Evolutionary conservation across 768 basidiomycete species (phyloP).

Genomic region (Rubroboletus satanas): DNA sequence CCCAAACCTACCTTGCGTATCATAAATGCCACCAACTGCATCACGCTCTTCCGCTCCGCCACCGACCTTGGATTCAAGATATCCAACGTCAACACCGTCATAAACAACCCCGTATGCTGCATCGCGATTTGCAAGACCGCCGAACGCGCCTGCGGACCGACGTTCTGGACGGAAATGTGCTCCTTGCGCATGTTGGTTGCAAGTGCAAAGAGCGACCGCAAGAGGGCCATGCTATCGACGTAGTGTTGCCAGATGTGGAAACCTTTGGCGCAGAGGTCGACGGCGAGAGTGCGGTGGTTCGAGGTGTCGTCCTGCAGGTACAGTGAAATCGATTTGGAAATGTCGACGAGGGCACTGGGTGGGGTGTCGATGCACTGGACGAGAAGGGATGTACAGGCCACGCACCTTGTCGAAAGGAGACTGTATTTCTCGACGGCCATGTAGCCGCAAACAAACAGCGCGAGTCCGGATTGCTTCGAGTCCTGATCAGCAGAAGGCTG

Average conservation of each 20-base stretch:
- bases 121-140: constrained; percentile 85
- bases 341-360: constrained; percentile 70
- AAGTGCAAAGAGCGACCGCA: constrained; percentile 78
- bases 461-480: constrained; percentile 55
- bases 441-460: constrained; percentile 78
- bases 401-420: constrained; percentile 68
- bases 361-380: not conserved
- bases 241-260: constrained; percentile 95
- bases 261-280: constrained; percentile 87
- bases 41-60: constrained; percentile 78
- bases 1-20: constrained; percentile 68
- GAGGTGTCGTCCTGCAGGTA: constrained; percentile 75
- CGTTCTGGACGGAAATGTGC: constrained; percentile 60
- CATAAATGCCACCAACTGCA: constrained; percentile 91
- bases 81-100: constrained; percentile 89
- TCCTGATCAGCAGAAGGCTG: constrained; percentile 61
- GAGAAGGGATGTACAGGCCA: not conserved
- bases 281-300: constrained; percentile 64
- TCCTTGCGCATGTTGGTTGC: constrained; percentile 73
- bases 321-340: constrained; percentile 75
- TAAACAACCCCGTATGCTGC: constrained; percentile 82
- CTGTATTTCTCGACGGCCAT: constrained; percentile 79
- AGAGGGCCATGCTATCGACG: constrained; percentile 82
- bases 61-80: constrained; percentile 74
- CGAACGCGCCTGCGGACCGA: constrained; percentile 71